phyloP scores from a whole-genome alignment of 768 basidiomycete genomes.

The Kwoniella bestiolae region DNA sequence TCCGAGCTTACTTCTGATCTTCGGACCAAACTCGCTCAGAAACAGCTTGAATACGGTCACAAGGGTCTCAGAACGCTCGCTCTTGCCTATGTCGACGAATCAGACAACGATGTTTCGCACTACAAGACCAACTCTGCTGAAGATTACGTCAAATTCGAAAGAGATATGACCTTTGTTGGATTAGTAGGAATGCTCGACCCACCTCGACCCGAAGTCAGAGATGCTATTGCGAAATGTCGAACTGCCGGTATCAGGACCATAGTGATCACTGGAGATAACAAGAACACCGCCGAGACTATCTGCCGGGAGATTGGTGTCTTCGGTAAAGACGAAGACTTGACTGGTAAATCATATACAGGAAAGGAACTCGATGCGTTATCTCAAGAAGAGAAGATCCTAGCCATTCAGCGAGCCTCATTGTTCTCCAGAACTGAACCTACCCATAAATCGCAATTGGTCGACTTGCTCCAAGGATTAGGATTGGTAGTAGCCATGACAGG shows the following conservation, averaged over 20 bases:
- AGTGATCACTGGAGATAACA: conserved; percentile 98
- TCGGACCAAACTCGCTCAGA: conserved; percentile 66
- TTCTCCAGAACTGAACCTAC: conserved; percentile 93
- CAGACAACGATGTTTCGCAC: conserved; percentile 75
- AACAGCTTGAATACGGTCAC: conserved; percentile 73
- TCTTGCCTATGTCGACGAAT: conserved; percentile 79
- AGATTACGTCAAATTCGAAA: conserved; percentile 89
- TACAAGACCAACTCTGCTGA: conserved; percentile 77
- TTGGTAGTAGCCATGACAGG: conserved; percentile 93
- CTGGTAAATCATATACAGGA: conserved; percentile 95
- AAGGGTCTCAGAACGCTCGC: conserved; percentile 89
- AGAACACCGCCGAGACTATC: conserved; percentile 95
- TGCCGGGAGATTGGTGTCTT: conserved; percentile 96
- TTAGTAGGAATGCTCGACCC: conserved; percentile 98
- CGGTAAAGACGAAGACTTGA: conserved; percentile 78
- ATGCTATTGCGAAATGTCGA: conserved; percentile 84
- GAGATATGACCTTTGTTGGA: conserved; percentile 88
- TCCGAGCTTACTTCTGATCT: conserved; percentile 71
- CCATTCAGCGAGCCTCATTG: conserved; percentile 83
- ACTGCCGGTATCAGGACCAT: conserved; percentile 94
- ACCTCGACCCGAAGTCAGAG: conserved; percentile 87
- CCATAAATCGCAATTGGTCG: conserved; percentile 93
- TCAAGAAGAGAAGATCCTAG: conserved; percentile 78
- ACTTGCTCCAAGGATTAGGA: conserved; percentile 86
- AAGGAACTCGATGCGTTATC: conserved; percentile 82